Percentiles rank a stretch among this genome's conserved stretches.
Conservation (phyloP, 805 yeast genomes). For the Barnettozyma sp. region DNA sequence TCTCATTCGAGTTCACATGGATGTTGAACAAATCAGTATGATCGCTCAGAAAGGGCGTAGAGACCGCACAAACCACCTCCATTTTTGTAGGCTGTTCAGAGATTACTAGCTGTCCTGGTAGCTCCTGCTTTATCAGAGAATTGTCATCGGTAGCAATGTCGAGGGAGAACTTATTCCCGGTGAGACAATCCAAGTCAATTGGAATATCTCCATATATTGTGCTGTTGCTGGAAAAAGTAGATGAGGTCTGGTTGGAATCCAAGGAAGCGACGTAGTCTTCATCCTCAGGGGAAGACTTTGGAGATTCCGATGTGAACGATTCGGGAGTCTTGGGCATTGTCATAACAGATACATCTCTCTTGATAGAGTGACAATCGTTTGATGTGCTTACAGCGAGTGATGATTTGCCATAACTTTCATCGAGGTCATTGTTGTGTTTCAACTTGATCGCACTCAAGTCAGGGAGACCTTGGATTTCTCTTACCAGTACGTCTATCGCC, state of each 20-base stretch:
- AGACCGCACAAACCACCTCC: slow-evolving; percentile 8
- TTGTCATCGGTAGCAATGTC: slow-evolving; percentile 17
- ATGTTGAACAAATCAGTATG: slow-evolving; percentile 17
- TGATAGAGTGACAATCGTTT: too few relatives aligned
- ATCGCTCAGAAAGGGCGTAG: slow-evolving; percentile 8
- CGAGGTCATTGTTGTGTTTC: slow-evolving; percentile 16
- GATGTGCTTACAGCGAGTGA: not conserved
- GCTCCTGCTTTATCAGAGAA: slow-evolving; percentile 14
- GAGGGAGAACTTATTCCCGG: slow-evolving; percentile 22
- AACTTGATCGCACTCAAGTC: slow-evolving; percentile 20
- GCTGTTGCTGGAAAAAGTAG: slow-evolving; percentile 10
- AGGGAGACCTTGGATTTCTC: slow-evolving; percentile 16
- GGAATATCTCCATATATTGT: slow-evolving; percentile 8
- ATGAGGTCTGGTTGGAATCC: slow-evolving; percentile 11
- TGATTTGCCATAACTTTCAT: slow-evolving; percentile 4
- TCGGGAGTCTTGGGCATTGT: slow-evolving; percentile 25
- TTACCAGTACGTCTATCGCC: slow-evolving; percentile 14
- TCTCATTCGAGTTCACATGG: slow-evolving; percentile 22
- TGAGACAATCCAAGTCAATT: slow-evolving; percentile 12
- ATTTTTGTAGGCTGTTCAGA: slow-evolving; percentile 11
- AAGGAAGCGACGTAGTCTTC: slow-evolving; percentile 14
- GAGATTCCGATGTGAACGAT: slow-evolving; percentile 17
- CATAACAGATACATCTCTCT: not conserved
- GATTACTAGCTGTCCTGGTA: slow-evolving; percentile 5
- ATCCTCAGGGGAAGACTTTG: slow-evolving; percentile 12